Percentiles rank a stretch among this genome's conserved stretches.
Evolutionary conservation across 2,329 filamentous ascomycete genomes (phyloP).

Genomic region (Colletotrichum liriopes): DNA sequence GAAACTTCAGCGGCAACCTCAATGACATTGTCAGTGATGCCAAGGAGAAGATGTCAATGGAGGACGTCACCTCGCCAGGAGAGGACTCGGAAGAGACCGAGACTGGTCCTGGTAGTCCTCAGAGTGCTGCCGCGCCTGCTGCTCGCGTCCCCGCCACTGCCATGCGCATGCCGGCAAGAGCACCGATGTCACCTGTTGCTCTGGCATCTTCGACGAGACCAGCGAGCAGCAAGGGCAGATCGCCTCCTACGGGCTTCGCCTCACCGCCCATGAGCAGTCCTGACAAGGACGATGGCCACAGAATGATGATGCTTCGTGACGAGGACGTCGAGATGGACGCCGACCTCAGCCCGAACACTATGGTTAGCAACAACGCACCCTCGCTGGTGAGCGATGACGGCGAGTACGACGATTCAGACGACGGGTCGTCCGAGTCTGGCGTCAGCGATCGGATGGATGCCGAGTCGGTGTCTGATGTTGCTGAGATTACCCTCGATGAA

Average conservation of each 20-base stretch:
- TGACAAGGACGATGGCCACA: conserved; percentile 46
- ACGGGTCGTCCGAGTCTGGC: conserved; percentile 73
- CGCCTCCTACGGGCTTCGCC: conserved; percentile 57
- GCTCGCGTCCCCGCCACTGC: conserved; percentile 46
- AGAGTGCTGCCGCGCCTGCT: conserved; percentile 51
- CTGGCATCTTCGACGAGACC: conserved; percentile 61
- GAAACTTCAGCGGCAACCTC: conserved; percentile 74
- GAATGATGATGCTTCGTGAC: conserved; percentile 55
- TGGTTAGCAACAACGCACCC: conserved; percentile 82
- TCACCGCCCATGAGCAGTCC: conserved; percentile 50
- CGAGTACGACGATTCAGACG: conserved; percentile 82
- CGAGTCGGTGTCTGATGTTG: conserved; percentile 73
- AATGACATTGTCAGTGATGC: conserved; percentile 72
- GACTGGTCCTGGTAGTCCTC: conserved; percentile 47
- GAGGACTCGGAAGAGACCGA: conserved; percentile 70
- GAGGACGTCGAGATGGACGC: conserved; percentile 71
- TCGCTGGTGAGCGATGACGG: conserved; percentile 87
- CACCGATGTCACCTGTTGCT: conserved; percentile 66
- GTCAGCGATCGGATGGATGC: conserved; percentile 70
- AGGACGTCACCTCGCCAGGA: conserved; percentile 65
- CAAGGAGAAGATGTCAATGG: conserved; percentile 67
- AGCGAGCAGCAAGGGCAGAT: conserved; percentile 71
- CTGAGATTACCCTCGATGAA: conserved; percentile 74
- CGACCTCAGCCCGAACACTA: conserved; percentile 78
- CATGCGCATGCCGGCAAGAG: conserved; percentile 73